Conservation (phyloP, 805 yeast genomes). For the Monosporozyma aquatica region DNA sequence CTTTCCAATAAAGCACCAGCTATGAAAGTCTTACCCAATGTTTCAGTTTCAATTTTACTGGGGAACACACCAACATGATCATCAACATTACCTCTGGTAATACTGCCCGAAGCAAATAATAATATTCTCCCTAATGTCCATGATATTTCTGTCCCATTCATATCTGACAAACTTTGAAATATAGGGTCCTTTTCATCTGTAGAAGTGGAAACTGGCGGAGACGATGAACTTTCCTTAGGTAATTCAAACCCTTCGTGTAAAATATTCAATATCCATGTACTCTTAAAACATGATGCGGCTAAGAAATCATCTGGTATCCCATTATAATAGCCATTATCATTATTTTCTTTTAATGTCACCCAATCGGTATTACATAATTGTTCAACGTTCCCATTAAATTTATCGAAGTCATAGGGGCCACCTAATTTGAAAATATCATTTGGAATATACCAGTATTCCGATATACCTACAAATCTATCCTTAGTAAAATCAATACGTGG, state of each 20-base stretch:
- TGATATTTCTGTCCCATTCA: slow-evolving; percentile 78
- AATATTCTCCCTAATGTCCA: slow-evolving; percentile 93
- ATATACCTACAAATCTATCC: slow-evolving; percentile 84
- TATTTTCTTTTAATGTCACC: slow-evolving; percentile 44
- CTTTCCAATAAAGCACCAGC: slow-evolving; percentile 12
- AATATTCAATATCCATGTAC: slow-evolving; percentile 85
- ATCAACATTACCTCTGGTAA: slow-evolving; percentile 22
- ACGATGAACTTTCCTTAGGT: slow-evolving; percentile 36
- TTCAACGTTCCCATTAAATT: slow-evolving; percentile 56
- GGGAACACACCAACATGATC: slow-evolving; percentile 24
- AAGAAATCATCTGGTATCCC: slow-evolving; percentile 48
- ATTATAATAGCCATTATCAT: slow-evolving; percentile 47
- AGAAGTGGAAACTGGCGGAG: slow-evolving; percentile 4
- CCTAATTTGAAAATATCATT: slow-evolving; percentile 83
- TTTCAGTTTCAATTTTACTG: slow-evolving; percentile 13
- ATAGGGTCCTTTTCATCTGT: slow-evolving; percentile 36
- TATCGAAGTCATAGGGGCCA: slow-evolving; percentile 73
- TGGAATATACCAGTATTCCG: slow-evolving; percentile 97
- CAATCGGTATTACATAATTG: slow-evolving; percentile 73
- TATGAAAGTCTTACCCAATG: slow-evolving; percentile 20
- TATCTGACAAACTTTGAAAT: slow-evolving; percentile 72
- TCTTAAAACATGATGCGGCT: slow-evolving; percentile 81
- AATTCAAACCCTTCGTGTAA: slow-evolving; percentile 87
- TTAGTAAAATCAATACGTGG: slow-evolving; percentile 73
- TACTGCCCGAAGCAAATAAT: slow-evolving; percentile 68